Evolutionary conservation across 345 rosid species (phyloP), one percentile per base, ranked within the genome.

Genomic region (Salix viminalis): DNA sequence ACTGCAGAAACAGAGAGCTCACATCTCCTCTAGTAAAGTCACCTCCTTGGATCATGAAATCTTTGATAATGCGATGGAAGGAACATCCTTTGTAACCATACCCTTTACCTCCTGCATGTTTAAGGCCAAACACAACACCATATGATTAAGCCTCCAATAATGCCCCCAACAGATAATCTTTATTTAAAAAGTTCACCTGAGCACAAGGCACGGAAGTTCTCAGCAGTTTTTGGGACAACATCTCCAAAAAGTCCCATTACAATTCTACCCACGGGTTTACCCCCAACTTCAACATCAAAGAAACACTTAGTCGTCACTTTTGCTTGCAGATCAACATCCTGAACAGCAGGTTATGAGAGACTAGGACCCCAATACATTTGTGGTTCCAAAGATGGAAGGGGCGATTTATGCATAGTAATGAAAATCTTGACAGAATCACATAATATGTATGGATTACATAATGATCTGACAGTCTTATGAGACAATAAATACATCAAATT

Each of bases 41-140:
- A 61, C 97, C 99, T 79, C 94, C 97, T 78, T 95, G 97, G 80
- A 95, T 95, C 97, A 95, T 95, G 84, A 95, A 93, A 65, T 90
- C 93, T 83, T 89, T 93, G 28, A 95, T 95, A 58, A 95, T 88
- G 42, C 99, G 96, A 81, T 95, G 99, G 76, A 95, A 93, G 1
- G 97, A 89, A 74, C 88, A 89, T 67, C 97, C 96, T 82, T 93
- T 93, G 86, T 86, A 95, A 28, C 94, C 97, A 73, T 80, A 93
- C 24, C 93, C 93, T 28, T 89, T 91, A 87, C 93, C 99, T 75
- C 99, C 96, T 95, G 83, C 87, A 88, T 19, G 39, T 60, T 4
- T 0, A 23, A 46, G 52, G 52, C 18, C 52, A 46, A 46, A 46
- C 52, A 46, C 18, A 46, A 13, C 52, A 21, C 65, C 1, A 3